Conservation (phyloP, 2,329 filamentous ascomycete genomes). For the Microcyclosporella mali region DNA sequence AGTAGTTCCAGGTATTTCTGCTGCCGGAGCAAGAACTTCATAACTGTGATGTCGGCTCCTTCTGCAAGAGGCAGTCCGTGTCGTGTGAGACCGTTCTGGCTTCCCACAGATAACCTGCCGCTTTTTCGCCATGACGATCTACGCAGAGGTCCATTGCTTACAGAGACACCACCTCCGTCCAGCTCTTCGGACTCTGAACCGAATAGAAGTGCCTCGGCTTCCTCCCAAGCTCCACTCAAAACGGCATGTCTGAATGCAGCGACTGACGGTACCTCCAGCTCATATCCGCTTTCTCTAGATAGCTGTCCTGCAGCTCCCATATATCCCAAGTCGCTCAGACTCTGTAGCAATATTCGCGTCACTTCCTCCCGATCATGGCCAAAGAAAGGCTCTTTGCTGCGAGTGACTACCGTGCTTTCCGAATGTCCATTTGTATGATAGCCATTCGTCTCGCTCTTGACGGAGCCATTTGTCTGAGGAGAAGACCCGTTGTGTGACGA, state of each 20-base stretch:
- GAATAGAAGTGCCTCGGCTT: slow-evolving; percentile 76
- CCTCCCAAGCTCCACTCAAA: slow-evolving; percentile 70
- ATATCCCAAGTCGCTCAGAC: slow-evolving; percentile 83
- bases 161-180: slow-evolving; percentile 38
- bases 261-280: slow-evolving; percentile 79
- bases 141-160: slow-evolving; percentile 22
- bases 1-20: slow-evolving; percentile 93
- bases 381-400: slow-evolving; percentile 53
- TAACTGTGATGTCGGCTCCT: slow-evolving; percentile 66
- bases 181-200: slow-evolving; percentile 41
- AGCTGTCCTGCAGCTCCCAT: slow-evolving; percentile 67
- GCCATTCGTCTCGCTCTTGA: slow-evolving; percentile 39
- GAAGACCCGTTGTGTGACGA: slow-evolving; percentile 29
- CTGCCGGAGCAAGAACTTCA: slow-evolving; percentile 83
- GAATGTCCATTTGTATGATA: slow-evolving; percentile 37
- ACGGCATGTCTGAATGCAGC: slow-evolving; percentile 80
- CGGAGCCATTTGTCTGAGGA: slow-evolving; percentile 37
- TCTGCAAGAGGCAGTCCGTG: slow-evolving; percentile 66
- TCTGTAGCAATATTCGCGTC: slow-evolving; percentile 85
- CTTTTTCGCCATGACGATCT: slow-evolving; percentile 18
- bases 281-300: slow-evolving; percentile 74
- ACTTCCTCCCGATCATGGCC: slow-evolving; percentile 91
- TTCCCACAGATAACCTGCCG: slow-evolving; percentile 21
- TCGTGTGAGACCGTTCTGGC: slow-evolving; percentile 21
- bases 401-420: slow-evolving; percentile 14